A percentile compares a stretch with the other conserved stretches of the same genome.
These are phyloP conservation scores for Neostapfia colusana DNA, from an alignment of 176 grass and related monocot genomes.

Conservation along the genomic window DNA sequence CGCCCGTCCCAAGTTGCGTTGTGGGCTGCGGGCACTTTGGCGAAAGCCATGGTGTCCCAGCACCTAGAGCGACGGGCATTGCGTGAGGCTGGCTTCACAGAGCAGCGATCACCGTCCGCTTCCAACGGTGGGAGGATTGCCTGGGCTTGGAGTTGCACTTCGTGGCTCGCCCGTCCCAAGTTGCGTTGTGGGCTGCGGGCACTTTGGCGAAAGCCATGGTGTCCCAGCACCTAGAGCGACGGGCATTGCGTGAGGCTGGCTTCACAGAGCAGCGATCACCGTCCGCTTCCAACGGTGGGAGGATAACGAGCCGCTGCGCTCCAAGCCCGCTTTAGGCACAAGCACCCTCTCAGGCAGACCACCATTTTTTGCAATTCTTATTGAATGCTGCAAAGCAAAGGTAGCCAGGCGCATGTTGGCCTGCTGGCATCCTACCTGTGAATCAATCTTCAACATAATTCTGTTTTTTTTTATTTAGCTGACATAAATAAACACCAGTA, in stretches of 20 bases:
- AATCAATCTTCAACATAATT: no score
- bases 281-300: conserved; percentile 44
- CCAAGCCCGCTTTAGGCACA: not conserved
- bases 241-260: conserved; percentile 38
- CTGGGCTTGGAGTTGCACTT: not conserved
- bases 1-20: conserved; percentile 42
- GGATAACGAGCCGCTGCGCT: conserved; percentile 26
- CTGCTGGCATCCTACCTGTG: no score
- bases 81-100: conserved; percentile 52
- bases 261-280: conserved; percentile 57
- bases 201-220: not conserved
- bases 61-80: conserved; percentile 3
- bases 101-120: conserved; percentile 49
- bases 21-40: not conserved
- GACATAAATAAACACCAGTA: no score
- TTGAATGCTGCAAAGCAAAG: no score
- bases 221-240: not conserved
- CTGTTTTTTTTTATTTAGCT: no score
- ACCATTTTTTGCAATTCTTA: not conserved
- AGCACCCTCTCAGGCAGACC: not conserved
- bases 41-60: not conserved
- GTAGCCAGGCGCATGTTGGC: no score
- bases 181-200: conserved; percentile 11
- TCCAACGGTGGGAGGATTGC: conserved; percentile 38
- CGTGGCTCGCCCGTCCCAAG: conserved; percentile 34